A percentile compares a stretch with the other conserved stretches of the same genome.
Conservation (phyloP, 139 green algal genomes). For the Chlorella sp. region DNA sequence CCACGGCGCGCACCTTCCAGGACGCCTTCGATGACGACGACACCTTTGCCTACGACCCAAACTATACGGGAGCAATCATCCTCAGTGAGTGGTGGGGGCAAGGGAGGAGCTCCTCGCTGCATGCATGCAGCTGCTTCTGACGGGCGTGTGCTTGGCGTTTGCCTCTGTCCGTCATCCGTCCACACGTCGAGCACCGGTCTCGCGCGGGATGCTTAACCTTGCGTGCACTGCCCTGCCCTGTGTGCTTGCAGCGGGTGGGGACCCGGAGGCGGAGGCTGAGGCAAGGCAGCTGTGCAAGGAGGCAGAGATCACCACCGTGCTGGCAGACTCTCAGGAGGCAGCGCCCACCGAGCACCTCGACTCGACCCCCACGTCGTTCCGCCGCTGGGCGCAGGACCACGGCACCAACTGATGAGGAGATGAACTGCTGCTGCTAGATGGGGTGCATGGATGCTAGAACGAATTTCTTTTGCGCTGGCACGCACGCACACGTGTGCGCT, state of each 20-base stretch:
- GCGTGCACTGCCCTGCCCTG: no score
- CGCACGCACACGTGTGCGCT: no score
- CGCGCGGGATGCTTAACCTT: no score
- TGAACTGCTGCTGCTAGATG: no score
- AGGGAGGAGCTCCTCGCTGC: no score
- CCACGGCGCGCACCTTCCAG: slow-evolving; percentile 41
- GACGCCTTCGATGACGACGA: slow-evolving; percentile 84
- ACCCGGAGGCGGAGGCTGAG: slow-evolving; percentile 59
- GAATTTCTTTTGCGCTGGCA: no score
- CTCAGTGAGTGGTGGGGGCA: slow-evolving; percentile 33
- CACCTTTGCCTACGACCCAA: slow-evolving; percentile 70
- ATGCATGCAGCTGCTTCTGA: not conserved
- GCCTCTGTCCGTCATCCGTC: not conserved
- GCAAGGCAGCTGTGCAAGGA: slow-evolving; percentile 52
- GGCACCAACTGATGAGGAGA: no score
- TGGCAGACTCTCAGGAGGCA: slow-evolving; percentile 10
- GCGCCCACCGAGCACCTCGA: slow-evolving; percentile 2
- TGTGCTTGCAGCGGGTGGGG: slow-evolving; percentile 31
- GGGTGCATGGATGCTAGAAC: no score
- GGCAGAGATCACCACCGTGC: slow-evolving; percentile 20
- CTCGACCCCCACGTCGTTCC: slow-evolving; percentile 11
- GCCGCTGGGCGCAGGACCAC: not conserved
- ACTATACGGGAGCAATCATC: slow-evolving; percentile 66
- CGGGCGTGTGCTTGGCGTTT: no score
- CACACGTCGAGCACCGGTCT: no score